A percentile compares a stretch with the other conserved stretches of the same genome.
These are phyloP conservation scores for Trematosphaeria pertusa DNA, from an alignment of 2,329 filamentous ascomycete species.

Conservation along the genomic window DNA sequence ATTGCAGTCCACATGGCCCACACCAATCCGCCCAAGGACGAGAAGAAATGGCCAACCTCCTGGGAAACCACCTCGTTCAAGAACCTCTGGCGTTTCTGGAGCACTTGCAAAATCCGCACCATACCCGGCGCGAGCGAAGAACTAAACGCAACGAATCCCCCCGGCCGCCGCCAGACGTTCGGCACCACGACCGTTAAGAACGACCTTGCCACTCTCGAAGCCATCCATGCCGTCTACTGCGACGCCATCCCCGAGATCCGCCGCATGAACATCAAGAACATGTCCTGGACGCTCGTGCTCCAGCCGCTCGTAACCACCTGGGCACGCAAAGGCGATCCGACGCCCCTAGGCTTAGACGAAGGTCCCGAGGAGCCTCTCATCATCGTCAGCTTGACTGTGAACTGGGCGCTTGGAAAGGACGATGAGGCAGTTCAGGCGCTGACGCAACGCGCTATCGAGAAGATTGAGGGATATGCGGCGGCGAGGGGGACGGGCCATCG, in stretches of 20 bases:
- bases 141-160: constrained; percentile 38
- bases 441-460: neutral
- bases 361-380: neutral
- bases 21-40: constrained; percentile 28
- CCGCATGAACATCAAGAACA: constrained; percentile 27
- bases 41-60: constrained; percentile 38
- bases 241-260: constrained; percentile 34
- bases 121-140: constrained; percentile 45
- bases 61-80: constrained; percentile 42
- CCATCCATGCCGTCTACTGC: constrained; percentile 33
- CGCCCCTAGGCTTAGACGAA: constrained; percentile 35
- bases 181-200: constrained; percentile 48
- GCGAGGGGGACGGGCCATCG: neutral
- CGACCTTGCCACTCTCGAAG: constrained; percentile 37
- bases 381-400: constrained; percentile 1
- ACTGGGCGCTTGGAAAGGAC: neutral
- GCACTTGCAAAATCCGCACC: constrained; percentile 39
- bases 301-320: constrained; percentile 34
- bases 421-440: neutral
- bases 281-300: constrained; percentile 44
- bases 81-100: constrained; percentile 44
- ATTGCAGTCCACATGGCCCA: constrained; percentile 55
- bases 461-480: neutral
- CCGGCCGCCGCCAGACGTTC: constrained; percentile 40
- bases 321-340: constrained; percentile 27